Evolutionary conservation across 441 rosid species (phyloP).

Genomic region (Flueggea neowawraea): DNA sequence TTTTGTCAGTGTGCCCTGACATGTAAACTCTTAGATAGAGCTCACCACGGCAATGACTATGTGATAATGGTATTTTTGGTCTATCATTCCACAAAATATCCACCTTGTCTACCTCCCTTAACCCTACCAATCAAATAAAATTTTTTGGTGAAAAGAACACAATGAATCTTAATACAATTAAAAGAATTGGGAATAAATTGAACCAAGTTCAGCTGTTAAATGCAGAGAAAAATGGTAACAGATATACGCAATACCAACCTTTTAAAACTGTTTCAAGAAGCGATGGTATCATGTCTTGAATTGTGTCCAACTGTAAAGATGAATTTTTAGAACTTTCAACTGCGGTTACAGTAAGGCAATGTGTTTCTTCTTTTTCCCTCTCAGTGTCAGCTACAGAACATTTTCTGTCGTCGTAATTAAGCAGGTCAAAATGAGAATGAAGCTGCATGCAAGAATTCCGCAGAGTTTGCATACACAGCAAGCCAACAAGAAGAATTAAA

Average conservation of each 20-base stretch:
- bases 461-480: too few relatives aligned
- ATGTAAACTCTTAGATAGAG: conserved; percentile 74
- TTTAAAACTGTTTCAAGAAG: conserved; percentile 68
- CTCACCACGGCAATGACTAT: conserved; percentile 46
- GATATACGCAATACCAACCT: conserved; percentile 39
- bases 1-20: conserved; percentile 42
- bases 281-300: conserved; percentile 67
- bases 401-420: conserved; percentile 35
- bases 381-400: conserved; percentile 37
- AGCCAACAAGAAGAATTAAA: too few relatives aligned
- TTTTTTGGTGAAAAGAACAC: neutral
- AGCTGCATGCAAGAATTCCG: too few relatives aligned
- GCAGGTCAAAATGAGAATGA: conserved; percentile 7
- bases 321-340: conserved; percentile 43
- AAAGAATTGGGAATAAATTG: neutral
- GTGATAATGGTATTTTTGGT: conserved; percentile 35
- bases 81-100: conserved; percentile 77
- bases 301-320: conserved; percentile 31
- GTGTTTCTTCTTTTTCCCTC: conserved; percentile 40
- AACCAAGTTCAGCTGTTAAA: neutral
- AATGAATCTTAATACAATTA: neutral
- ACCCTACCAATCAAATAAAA: conserved; percentile 44
- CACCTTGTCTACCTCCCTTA: conserved; percentile 70
- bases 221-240: neutral
- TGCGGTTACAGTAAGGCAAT: conserved; percentile 62